Evolutionary conservation across 768 basidiomycete species (phyloP).

Genomic region (Kondoa malvinella): DNA sequence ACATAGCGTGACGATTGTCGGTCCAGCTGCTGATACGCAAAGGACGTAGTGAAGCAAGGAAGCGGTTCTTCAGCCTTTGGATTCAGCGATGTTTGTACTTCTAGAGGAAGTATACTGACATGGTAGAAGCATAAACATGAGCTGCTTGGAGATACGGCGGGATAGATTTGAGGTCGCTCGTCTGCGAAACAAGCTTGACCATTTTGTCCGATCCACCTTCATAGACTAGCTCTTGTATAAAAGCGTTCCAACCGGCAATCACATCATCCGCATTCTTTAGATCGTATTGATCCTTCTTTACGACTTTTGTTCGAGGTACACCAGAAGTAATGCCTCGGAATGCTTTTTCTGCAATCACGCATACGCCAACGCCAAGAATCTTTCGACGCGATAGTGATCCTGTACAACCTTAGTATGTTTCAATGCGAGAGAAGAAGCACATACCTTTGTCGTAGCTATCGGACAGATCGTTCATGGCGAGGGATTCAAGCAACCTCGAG

Average conservation of each 20-base stretch:
- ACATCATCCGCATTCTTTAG: background rate
- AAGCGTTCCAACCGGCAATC: background rate
- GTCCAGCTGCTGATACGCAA: background rate
- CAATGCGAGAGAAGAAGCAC: background rate
- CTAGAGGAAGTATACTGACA: too few relatives aligned
- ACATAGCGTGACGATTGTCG: background rate
- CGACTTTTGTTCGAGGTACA: background rate
- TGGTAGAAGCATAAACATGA: background rate
- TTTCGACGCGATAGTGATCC: background rate
- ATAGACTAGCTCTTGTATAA: background rate
- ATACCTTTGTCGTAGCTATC: background rate
- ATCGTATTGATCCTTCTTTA: background rate
- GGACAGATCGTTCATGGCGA: background rate
- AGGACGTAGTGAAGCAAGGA: background rate
- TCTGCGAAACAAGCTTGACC: background rate
- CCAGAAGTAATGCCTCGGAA: background rate
- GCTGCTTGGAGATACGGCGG: background rate
- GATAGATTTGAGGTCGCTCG: background rate
- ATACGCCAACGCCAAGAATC: background rate
- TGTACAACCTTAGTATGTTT: background rate
- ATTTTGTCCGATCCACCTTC: background rate
- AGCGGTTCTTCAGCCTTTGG: too few relatives aligned
- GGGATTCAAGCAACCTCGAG: background rate
- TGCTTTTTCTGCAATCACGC: background rate
- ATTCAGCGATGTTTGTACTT: too few relatives aligned